These are phyloP conservation scores for Brassica incana DNA, from an alignment of 345 rosid species.

Conservation along the genomic window DNA sequence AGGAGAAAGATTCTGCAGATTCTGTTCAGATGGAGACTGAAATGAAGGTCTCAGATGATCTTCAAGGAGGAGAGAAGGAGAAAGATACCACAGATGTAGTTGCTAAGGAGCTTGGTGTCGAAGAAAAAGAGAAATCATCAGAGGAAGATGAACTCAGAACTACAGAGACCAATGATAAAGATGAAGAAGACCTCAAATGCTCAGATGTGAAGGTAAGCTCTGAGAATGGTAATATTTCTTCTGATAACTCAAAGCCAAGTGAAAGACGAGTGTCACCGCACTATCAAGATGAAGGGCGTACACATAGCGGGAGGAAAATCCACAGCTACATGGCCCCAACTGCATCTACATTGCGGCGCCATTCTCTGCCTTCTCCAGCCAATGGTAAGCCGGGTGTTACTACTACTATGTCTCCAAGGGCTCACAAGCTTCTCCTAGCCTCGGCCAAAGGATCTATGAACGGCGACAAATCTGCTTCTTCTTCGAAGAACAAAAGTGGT, in stretches of 20 bases:
- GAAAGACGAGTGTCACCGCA: constrained; percentile 61
- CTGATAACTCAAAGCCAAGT: constrained; percentile 47
- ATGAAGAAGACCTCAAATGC: constrained; percentile 37
- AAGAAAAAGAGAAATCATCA: constrained; percentile 27
- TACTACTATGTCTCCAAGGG: constrained; percentile 61
- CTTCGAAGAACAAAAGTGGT: constrained; percentile 65
- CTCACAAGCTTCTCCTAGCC: constrained; percentile 50
- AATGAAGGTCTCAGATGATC: constrained; percentile 26
- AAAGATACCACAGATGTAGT: constrained; percentile 31
- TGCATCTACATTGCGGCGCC: constrained; percentile 63
- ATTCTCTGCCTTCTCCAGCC: constrained; percentile 66
- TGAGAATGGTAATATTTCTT: constrained; percentile 36
- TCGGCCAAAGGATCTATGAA: constrained; percentile 55
- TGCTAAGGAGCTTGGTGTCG: constrained; percentile 35
- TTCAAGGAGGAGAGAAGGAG: constrained; percentile 33
- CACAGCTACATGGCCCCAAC: constrained; percentile 93
- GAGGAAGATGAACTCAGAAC: constrained; percentile 38
- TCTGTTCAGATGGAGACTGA: constrained; percentile 32
- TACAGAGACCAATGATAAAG: constrained; percentile 41
- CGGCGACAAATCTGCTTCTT: constrained; percentile 54
- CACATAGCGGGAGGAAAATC: constrained; percentile 49
- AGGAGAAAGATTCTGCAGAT: constrained; percentile 27
- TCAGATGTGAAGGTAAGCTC: constrained; percentile 39
- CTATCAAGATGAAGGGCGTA: constrained; percentile 45
- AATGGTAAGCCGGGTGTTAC: constrained; percentile 43